Evolutionary conservation across 2,329 filamentous ascomycete genomes (phyloP).

Genomic region (Alternaria longipes): DNA sequence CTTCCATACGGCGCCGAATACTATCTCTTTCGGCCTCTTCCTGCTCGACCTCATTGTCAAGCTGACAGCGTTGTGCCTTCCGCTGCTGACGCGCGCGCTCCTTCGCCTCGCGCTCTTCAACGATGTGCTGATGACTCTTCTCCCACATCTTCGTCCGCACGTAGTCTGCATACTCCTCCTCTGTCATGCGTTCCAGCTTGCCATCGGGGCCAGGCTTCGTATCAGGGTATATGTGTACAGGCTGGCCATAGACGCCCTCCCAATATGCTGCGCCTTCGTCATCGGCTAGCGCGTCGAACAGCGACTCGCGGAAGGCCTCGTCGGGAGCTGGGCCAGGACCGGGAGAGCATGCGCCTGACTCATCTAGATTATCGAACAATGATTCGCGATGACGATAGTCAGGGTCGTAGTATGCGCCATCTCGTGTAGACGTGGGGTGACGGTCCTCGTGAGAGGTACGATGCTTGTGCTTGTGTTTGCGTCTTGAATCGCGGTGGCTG

Average conservation of each 20-base stretch:
- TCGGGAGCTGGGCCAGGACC: slow-evolving; percentile 62
- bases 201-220: slow-evolving; percentile 63
- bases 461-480: slow-evolving; percentile 31
- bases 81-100: slow-evolving; percentile 58
- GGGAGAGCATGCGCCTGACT: slow-evolving; percentile 47
- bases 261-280: slow-evolving; percentile 96
- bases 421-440: slow-evolving; percentile 37
- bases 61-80: slow-evolving; percentile 45
- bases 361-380: slow-evolving; percentile 40
- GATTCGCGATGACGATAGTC: slow-evolving; percentile 45
- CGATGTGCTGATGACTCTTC: slow-evolving; percentile 83
- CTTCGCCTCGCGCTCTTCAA: slow-evolving; percentile 77
- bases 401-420: slow-evolving; percentile 46
- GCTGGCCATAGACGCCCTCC: slow-evolving; percentile 96
- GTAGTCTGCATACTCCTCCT: slow-evolving; percentile 89
- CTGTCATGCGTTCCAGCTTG: slow-evolving; percentile 82
- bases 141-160: slow-evolving; percentile 95
- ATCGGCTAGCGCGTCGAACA: slow-evolving; percentile 96
- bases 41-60: slow-evolving; percentile 54
- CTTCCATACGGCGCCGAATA: slow-evolving; percentile 73
- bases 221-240: slow-evolving; percentile 80
- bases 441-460: slow-evolving; percentile 24
- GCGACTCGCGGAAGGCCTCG: slow-evolving; percentile 85
- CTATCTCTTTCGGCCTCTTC: slow-evolving; percentile 54
- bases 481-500: slow-evolving; percentile 25